A percentile compares a stretch with the other conserved stretches of the same genome.
Conservation (phyloP, 108 stramenopile genomes). For the Pinguiococcus pyrenoidosus region DNA sequence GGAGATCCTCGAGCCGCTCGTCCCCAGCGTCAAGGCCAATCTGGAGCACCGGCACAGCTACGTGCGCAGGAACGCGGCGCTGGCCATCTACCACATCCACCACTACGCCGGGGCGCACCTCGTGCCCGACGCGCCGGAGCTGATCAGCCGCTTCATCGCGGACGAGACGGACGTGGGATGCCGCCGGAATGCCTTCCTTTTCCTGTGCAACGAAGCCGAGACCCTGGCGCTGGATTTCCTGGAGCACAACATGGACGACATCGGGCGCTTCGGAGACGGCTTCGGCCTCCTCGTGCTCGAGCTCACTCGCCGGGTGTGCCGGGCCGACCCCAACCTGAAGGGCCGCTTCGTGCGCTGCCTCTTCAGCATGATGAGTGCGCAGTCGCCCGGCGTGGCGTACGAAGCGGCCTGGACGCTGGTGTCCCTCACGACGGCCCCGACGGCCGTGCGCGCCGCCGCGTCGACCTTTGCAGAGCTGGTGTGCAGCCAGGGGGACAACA, state of each 20-base stretch:
- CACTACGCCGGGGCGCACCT: constrained; percentile 63
- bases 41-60: constrained; percentile 90
- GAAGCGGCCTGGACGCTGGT: constrained; percentile 98
- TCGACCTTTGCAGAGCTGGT: constrained; percentile 89
- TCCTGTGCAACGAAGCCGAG: constrained; percentile 92
- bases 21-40: constrained; percentile 66
- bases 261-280: constrained; percentile 40
- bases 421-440: constrained; percentile 86
- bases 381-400: constrained; percentile 70
- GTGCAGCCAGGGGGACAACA: constrained; percentile 76
- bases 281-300: constrained; percentile 92
- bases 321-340: constrained; percentile 90
- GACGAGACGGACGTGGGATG: constrained; percentile 77
- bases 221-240: constrained; percentile 85
- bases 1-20: constrained; percentile 90
- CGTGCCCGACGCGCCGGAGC: constrained; percentile 91
- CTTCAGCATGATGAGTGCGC: constrained; percentile 61
- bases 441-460: constrained; percentile 91
- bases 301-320: constrained; percentile 73
- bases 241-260: constrained; percentile 78
- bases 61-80: constrained; percentile 92
- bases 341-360: constrained; percentile 89
- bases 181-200: constrained; percentile 94
- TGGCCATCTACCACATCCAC: constrained; percentile 82
- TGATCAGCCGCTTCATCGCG: constrained; percentile 64